Evolutionary conservation across 129 eudicot genomes (phyloP).

Genomic region (Mikania micrantha): DNA sequence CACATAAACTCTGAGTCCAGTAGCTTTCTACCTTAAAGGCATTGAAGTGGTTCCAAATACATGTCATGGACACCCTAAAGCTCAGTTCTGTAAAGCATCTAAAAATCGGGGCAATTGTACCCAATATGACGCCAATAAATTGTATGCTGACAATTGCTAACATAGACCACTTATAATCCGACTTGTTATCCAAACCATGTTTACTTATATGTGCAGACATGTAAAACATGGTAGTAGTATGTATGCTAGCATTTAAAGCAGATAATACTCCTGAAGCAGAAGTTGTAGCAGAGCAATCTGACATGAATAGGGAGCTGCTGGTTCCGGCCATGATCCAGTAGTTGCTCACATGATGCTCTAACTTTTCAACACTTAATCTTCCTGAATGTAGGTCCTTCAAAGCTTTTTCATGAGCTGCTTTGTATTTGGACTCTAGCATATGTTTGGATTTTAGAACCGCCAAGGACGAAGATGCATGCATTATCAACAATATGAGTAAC

Average conservation of each 20-base stretch:
- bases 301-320: conserved; percentile 1
- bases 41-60: not conserved
- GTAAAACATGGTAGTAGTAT: not conserved
- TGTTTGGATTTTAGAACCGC: conserved; percentile 4
- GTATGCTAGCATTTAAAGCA: not conserved
- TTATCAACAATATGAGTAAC: not conserved
- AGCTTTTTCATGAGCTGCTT: not conserved
- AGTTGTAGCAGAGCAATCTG: not conserved
- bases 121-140: not conserved
- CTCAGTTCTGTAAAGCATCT: not conserved
- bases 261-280: not conserved
- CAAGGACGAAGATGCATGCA: not conserved
- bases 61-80: not conserved
- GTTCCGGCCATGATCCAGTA: conserved; percentile 11
- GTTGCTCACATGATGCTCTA: conserved; percentile 8
- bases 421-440: not conserved
- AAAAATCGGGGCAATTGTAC: not conserved
- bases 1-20: not conserved
- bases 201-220: not conserved
- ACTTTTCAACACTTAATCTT: not conserved
- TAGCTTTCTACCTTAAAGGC: conserved; percentile 4
- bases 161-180: not conserved
- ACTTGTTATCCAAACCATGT: not conserved
- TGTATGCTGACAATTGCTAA: not conserved
- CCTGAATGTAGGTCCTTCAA: not conserved